Evolutionary conservation across 257 asterid species (phyloP).

Genomic region (Jacaranda copaia): DNA sequence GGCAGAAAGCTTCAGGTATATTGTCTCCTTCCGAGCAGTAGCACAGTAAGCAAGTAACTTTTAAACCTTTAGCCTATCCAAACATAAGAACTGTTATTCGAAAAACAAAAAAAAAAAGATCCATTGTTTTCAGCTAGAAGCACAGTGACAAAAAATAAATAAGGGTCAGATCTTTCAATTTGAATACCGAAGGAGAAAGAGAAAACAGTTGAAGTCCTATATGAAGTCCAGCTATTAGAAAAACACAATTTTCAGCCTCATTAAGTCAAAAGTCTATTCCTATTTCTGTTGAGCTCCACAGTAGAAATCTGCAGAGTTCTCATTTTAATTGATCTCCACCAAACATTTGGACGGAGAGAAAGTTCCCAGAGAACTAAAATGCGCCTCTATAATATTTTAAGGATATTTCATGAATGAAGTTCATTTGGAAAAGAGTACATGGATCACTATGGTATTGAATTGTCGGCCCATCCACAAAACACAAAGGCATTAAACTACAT

Average conservation of each 20-base stretch:
- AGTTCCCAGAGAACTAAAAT: background rate
- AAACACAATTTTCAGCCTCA: background rate
- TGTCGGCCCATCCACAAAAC: background rate
- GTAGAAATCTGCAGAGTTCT: background rate
- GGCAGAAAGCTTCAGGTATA: constrained; percentile 82
- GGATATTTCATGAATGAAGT: constrained; percentile 18
- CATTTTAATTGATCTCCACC: constrained; percentile 5
- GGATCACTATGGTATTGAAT: background rate
- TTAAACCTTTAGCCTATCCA: constrained; percentile 83
- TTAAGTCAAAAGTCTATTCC: constrained; percentile 3
- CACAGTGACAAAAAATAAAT: background rate
- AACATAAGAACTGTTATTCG: background rate
- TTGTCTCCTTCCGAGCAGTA: constrained; percentile 99
- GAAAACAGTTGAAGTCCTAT: background rate
- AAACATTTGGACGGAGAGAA: constrained; percentile 1
- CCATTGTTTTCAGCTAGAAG: constrained; percentile 1
- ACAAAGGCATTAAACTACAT: background rate
- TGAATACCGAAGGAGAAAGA: background rate
- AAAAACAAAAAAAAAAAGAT: background rate
- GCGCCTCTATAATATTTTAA: background rate
- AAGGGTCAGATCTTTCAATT: background rate
- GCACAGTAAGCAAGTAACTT: constrained; percentile 87
- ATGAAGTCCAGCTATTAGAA: too few species aligned
- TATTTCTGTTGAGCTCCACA: background rate
- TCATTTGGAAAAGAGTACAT: constrained; percentile 1